Evolutionary conservation across 257 asterid species (phyloP), one percentile per base, ranked within the genome.

Genomic region (Salvia miltiorrhiza): DNA sequence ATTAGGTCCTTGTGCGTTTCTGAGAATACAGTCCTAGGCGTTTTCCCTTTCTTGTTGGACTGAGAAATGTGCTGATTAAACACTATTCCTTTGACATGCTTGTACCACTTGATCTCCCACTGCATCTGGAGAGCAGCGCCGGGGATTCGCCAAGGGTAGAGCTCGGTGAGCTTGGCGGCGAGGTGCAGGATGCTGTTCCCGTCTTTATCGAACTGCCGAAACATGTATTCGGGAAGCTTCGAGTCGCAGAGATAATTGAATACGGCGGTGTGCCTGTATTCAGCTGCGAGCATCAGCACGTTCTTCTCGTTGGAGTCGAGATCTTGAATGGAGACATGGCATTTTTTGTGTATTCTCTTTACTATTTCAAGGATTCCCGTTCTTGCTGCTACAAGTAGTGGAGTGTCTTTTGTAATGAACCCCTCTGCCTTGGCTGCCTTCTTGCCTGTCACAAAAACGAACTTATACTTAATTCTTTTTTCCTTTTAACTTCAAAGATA

Each of bases 281-380:
- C 87, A 11, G 76, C 84, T 9, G 90, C 90, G 65, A 86, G 52
- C 54, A 88, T 78, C 72, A 88, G 23, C 16, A 65, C 81, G 40
- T 86, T 84, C 90, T 82, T 88, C 57, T 68, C 82, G 0, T 72
- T 13, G n/a, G 72, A 54, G 66, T 88, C 82, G 13, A 64, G 1
- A 63, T 88, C 95, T 9, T 83, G 78, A 60, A 84, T 78, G 53
- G 85, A 87, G 28, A 64, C 74, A 30, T 2, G 35, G 35, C 35
- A 30, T 30, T 30, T 30, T 30, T 4, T 26, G 9, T 74, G 73
- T 70, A 88, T 84, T 63, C 30, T 72, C 56, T 75, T 20, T 12
- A 88, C 90, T 77, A 88, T 84, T 67, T 84, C 92, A 5, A 61
- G 71, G 24, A 84, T 79, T 17, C 95, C 95, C 78, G 67, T 80